Evolutionary conservation across 495 filamentous ascomycete genomes (phyloP), one percentile per base, ranked within the genome.

Genomic region (Neurospora discreta): DNA sequence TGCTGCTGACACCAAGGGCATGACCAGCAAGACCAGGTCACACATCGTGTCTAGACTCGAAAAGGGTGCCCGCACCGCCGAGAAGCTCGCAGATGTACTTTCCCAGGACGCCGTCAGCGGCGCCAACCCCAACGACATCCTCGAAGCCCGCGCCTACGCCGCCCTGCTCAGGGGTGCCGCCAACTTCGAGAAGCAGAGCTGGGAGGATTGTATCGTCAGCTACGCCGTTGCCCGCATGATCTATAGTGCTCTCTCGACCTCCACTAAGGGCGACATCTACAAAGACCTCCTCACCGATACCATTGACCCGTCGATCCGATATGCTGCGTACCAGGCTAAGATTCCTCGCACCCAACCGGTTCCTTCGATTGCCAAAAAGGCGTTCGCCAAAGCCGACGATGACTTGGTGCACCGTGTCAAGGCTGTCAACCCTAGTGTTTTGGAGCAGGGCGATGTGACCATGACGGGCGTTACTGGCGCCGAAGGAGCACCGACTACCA

Each of bases 251-350:
- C 83, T 99, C 16, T 77, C 80, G 18, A 80, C 82, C 0, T 75
- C 80, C 23, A 86, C 87, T 16, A 90, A 90, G 75, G 83, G 83
- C 20, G 95, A 97, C 76, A 82, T 92, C 60, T 96, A 92, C 81
- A 90, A 90, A 70, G 95, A 99, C 58, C 85, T 97, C 20, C 82
- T 98, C 41, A 89, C 91, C 15, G 89, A 90, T 72, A 97, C 91
- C 33, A 89, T 97, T 68, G 96, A 99, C 76, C 94, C 95, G 8
- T 97, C 94, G 71, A 91, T 98, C 74, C 90, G 94, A 69, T 98
- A 95, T 81, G 93, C 93, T 3, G 94, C 96, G 6, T 98, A 98
- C 81, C 92, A 97, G 78, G 83, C 90, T 79, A 92, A 93, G 77
- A 84, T 96, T 9, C 90, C 95, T 0, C 88, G 95, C 23, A 96